Conservation (phyloP, 2,329 filamentous ascomycete species). For the Hypoxylon sp. region DNA sequence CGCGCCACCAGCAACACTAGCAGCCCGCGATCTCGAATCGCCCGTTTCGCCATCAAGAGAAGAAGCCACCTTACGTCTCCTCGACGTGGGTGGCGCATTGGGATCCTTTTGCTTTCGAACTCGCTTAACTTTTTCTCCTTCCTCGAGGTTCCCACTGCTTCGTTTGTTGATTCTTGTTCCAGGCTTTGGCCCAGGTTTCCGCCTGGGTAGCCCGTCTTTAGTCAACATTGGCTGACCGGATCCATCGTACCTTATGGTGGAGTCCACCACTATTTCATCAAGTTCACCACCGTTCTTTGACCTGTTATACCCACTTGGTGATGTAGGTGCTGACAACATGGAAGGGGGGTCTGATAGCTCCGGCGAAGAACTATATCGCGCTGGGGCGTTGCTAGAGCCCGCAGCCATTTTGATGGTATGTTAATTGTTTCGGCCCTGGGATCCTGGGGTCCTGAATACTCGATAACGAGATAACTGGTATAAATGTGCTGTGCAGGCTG, state of each 20-base stretch:
- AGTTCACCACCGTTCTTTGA: constrained; percentile 48
- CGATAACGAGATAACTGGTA: background rate
- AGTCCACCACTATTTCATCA: constrained; percentile 55
- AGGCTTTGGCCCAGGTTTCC: constrained; percentile 76
- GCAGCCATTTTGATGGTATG: constrained; percentile 45
- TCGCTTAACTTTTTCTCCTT: constrained; percentile 64
- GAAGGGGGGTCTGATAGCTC: constrained; percentile 55
- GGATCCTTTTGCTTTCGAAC: constrained; percentile 72
- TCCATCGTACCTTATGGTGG: constrained; percentile 54
- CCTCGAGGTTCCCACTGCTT: constrained; percentile 58
- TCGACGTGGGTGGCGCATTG: constrained; percentile 67
- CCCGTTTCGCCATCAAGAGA: constrained; percentile 53
- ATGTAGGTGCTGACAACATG: constrained; percentile 52
- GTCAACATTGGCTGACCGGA: constrained; percentile 63
- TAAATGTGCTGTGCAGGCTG: background rate
- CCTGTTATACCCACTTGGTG: constrained; percentile 48
- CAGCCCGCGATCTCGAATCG: constrained; percentile 49
- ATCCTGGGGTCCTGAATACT: background rate
- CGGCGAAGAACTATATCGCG: constrained; percentile 54
- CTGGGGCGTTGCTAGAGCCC: constrained; percentile 45
- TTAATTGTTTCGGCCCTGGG: constrained; percentile 7
- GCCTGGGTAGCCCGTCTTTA: constrained; percentile 70
- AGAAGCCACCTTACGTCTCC: constrained; percentile 67
- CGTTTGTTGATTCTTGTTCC: constrained; percentile 67
- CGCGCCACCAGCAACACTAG: constrained; percentile 44